Evolutionary conservation across 352 stramenopile species (phyloP), one percentile per base, ranked within the genome.

Genomic region (Peronospora destructor): DNA sequence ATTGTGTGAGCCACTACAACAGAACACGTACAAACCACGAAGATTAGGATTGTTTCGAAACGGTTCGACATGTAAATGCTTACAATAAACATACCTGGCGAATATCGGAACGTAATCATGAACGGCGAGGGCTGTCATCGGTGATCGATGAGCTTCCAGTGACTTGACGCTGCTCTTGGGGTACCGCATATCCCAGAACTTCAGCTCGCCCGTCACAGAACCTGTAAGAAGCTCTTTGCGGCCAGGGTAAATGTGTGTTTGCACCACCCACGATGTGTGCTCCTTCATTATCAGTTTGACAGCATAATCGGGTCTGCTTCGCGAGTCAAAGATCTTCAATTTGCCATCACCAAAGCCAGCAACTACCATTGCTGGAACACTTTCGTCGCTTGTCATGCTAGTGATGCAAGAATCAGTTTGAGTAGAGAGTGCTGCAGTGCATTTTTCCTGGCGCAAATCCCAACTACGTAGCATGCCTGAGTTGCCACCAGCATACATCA

Each of bases 171-270:
- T 91, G 25, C 59, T 83, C 60, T 84, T 89, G 11, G 76, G 62
- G 51, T 90, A 87, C 0, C 96, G 74, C 41, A 99, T 57, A 63
- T 99, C 96, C 95, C 95, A 99, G 36, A 98, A 97, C 60, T 97
- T 98, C 23, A 99, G 73, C 42, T 96, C 89, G 3, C 97, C 96
- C 16, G 75, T 91, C 3, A 98, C 82, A 14, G 83, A 97, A 6
- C 95, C 95, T 0, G 89, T 98, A 0, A 98, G 64, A 47, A 99
- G 63, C 63, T 97, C 85, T 60, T 87, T 77, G 16, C 80, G 77
- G 14, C 68, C 75, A 0, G 68, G 62, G 44, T 91, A 92, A 49
- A 91, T 61, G 54, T 91, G 77, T 2, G 79, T 89, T 50, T 97
- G 83, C 19, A 99, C 92, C 25, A 99, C 88, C 96, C 96, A 99